These are phyloP conservation scores for Plectosphaerella plurivora DNA, from an alignment of 2,329 filamentous ascomycete species.

Conservation along the genomic window DNA sequence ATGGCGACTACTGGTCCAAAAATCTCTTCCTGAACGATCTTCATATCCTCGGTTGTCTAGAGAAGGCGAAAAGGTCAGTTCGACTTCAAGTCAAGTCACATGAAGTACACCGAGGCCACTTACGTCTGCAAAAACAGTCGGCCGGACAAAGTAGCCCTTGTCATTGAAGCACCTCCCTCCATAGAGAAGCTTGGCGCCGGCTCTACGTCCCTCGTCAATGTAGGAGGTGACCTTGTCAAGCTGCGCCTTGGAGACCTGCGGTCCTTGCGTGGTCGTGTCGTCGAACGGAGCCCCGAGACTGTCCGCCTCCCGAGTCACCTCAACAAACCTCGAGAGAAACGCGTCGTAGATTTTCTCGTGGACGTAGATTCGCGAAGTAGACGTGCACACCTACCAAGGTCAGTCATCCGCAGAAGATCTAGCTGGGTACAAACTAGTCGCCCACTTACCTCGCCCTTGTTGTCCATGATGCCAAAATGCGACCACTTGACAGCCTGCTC, in stretches of 20 bases:
- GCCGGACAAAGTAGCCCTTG: conserved; percentile 18
- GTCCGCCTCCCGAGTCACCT: conserved; percentile 44
- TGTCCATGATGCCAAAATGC: conserved; percentile 39
- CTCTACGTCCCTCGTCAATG: conserved; percentile 58
- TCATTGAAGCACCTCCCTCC: conserved; percentile 34
- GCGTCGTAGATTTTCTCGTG: conserved; percentile 52
- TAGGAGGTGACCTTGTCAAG: conserved; percentile 61
- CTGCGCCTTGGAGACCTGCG: conserved; percentile 60
- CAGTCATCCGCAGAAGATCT: too few relatives aligned
- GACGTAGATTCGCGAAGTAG: conserved; percentile 54
- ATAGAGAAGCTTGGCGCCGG: conserved; percentile 55
- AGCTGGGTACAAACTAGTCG: too few relatives aligned
- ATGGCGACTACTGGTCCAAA: conserved; percentile 22
- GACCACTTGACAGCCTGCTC: conserved; percentile 55
- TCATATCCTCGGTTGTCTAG: conserved; percentile 16
- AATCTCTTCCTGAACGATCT: conserved; percentile 22
- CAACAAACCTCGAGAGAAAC: conserved; percentile 56
- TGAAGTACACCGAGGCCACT: too few relatives aligned
- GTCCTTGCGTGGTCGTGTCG: conserved; percentile 59
- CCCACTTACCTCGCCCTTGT: conserved; percentile 50
- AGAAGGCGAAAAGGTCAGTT: background rate
- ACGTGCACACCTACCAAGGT: conserved; percentile 29
- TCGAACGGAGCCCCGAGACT: conserved; percentile 61
- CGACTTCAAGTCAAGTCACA: too few relatives aligned
- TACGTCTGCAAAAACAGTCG: conserved; percentile 18